phyloP scores from a whole-genome alignment of 768 basidiomycete species.

The Pulveroboletus ravenelii region DNA sequence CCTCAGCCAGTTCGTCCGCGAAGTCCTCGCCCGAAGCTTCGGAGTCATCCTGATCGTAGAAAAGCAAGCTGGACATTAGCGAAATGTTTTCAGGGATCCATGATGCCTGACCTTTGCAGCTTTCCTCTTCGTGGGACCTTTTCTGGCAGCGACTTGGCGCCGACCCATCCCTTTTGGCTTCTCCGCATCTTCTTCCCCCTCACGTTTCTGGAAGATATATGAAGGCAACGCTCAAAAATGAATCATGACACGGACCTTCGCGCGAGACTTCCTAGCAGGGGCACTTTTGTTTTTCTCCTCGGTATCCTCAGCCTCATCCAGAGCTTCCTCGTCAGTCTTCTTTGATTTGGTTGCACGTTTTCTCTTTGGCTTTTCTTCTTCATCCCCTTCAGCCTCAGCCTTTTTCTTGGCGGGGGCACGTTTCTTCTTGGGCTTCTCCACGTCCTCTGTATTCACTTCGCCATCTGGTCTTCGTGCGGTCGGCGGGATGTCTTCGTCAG shows the following conservation, averaged over 20 bases:
- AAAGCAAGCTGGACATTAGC: neutral
- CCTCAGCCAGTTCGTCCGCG: slow-evolving; percentile 38
- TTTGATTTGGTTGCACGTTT: slow-evolving; percentile 30
- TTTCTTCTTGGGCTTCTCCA: slow-evolving; percentile 53
- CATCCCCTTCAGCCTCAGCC: slow-evolving; percentile 30
- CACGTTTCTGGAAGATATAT: slow-evolving; percentile 26
- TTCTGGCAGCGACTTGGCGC: slow-evolving; percentile 43
- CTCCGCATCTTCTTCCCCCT: slow-evolving; percentile 31
- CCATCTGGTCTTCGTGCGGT: slow-evolving; percentile 57
- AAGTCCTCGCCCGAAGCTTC: slow-evolving; percentile 47
- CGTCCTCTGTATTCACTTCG: slow-evolving; percentile 37
- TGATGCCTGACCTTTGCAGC: slow-evolving; percentile 32
- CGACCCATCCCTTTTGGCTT: slow-evolving; percentile 49
- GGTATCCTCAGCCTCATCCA: slow-evolving; percentile 27
- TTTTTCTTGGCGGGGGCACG: slow-evolving; percentile 37
- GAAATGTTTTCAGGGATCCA: neutral
- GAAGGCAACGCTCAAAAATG: slow-evolving; percentile 8
- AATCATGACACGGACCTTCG: slow-evolving; percentile 30
- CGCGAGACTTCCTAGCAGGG: slow-evolving; percentile 32
- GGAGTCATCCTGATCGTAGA: slow-evolving; percentile 25
- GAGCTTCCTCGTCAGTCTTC: slow-evolving; percentile 32
- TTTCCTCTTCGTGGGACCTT: slow-evolving; percentile 44
- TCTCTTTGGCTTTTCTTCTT: slow-evolving; percentile 36
- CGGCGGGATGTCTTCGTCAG: slow-evolving; percentile 78
- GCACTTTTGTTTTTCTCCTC: slow-evolving; percentile 30